Evolutionary conservation across 441 rosid genomes (phyloP), one percentile per base, ranked within the genome.

Genomic region (Monsonia emarginata): DNA sequence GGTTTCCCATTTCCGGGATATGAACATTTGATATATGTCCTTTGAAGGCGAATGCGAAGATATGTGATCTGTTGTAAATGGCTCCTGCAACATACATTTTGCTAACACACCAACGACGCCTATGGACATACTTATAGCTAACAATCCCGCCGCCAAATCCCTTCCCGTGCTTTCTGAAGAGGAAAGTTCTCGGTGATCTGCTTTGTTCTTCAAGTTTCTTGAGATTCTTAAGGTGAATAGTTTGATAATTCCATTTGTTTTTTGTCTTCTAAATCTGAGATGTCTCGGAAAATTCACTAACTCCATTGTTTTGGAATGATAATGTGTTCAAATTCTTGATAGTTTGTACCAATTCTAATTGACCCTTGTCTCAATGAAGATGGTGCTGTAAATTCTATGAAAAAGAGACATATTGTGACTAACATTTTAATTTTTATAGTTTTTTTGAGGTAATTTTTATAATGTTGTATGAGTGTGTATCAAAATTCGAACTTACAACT

Each of bases 251-350:
- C 65, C 28, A 40, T 65, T 66, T 76, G 72, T 62, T 44, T n/a
- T 44, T 44, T 32, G 36, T 54, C 54, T 74, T 74, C n/a, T 65
- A 60, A 69, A 68, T 70, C 64, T 32, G 66, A 62, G 57, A 65
- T 38, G 26, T 22, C 25, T 72, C 71, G 67, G 59, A 34, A 69
- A 57, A 68, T 73, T n/a, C 65, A 68, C 75, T 74, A 52, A 74
- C 73, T 65, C 59, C 32, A 64, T 82, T 79, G 70, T 65, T 78
- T 77, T 73, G 21, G 64, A 61, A 56, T 73, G 65, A 27, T 63
- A 10, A 64, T 75, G 77, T 70, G 80, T 75, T 69, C 69, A 57
- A 57, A 75, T 77, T 76, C 76, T 77, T 76, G 69, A 62, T 65
- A 46, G 36, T 72, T n/a, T n/a, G n/a, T n/a, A n/a, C n/a, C n/a